These are phyloP conservation scores for Penicillium longicatenatum DNA, from an alignment of 495 filamentous ascomycete genomes.

Conservation along the genomic window DNA sequence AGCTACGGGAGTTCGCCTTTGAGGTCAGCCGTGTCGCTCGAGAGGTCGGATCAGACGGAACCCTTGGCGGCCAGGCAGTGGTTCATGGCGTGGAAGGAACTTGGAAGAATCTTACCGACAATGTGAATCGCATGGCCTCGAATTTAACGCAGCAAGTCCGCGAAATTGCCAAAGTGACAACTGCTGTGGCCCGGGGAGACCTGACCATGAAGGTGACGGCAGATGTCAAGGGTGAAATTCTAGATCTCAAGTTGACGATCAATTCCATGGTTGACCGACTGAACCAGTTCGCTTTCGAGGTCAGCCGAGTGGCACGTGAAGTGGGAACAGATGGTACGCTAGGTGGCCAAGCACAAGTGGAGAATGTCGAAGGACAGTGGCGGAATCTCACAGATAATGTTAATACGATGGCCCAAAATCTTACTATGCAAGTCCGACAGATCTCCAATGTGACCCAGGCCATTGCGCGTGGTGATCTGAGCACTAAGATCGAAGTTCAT, in stretches of 20 bases:
- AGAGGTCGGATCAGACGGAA: constrained; percentile 87
- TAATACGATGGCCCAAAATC: constrained; percentile 93
- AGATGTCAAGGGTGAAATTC: constrained; percentile 89
- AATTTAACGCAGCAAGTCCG: constrained; percentile 79
- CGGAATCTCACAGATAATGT: constrained; percentile 90
- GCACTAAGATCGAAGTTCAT: constrained; percentile 86
- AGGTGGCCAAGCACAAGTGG: constrained; percentile 87
- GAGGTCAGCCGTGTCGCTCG: constrained; percentile 91
- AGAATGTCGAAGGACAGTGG: constrained; percentile 92
- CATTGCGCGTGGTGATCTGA: constrained; percentile 84
- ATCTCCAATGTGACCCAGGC: constrained; percentile 94
- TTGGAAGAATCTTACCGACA: constrained; percentile 91
- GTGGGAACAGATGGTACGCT: constrained; percentile 89
- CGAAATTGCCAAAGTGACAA: constrained; percentile 92
- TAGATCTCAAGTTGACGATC: constrained; percentile 87
- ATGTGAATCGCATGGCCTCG: constrained; percentile 90
- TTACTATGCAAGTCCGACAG: constrained; percentile 90
- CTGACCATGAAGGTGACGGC: constrained; percentile 90
- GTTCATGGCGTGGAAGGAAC: constrained; percentile 94
- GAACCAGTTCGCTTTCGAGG: constrained; percentile 88
- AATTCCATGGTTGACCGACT: constrained; percentile 95
- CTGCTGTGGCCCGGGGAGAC: constrained; percentile 86
- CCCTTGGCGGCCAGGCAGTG: constrained; percentile 87
- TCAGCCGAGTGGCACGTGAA: constrained; percentile 87
- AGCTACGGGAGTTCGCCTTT: constrained; percentile 84